Conservation (phyloP, 2,329 filamentous ascomycete genomes). For the Trichoderma sp. region DNA sequence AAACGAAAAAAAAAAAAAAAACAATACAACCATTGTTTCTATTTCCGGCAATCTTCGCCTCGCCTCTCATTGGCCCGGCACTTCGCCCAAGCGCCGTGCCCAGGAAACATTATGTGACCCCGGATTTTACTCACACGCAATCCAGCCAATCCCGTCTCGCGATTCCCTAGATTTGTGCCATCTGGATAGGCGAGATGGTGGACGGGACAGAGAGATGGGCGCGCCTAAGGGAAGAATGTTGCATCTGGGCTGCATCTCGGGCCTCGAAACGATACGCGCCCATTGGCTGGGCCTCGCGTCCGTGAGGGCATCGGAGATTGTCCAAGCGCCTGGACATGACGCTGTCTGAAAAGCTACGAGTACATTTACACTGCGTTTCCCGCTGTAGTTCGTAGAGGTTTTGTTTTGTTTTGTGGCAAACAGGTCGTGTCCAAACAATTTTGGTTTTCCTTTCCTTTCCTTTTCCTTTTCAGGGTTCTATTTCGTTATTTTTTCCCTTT, state of each 20-base stretch:
- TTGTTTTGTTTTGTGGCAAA: background rate
- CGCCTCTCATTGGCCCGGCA: constrained; percentile 10
- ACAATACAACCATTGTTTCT: background rate
- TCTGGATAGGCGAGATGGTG: background rate
- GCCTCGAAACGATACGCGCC: background rate
- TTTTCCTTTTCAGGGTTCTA: background rate
- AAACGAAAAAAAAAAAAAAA: background rate
- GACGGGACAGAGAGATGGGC: background rate
- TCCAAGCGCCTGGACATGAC: background rate
- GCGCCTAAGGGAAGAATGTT: background rate
- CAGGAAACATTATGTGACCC: background rate
- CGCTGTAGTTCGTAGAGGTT: background rate
- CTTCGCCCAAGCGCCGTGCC: constrained; percentile 4
- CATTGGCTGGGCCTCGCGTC: background rate
- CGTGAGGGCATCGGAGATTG: background rate
- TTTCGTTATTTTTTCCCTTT: background rate
- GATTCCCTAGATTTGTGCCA: background rate
- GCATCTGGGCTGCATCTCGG: background rate
- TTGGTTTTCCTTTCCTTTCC: background rate
- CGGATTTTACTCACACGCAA: background rate
- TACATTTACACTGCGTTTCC: constrained; percentile 13
- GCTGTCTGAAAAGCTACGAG: background rate
- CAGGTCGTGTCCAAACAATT: constrained; percentile 5
- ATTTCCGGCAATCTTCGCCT: constrained; percentile 4
- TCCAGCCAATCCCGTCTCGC: background rate